Conservation (phyloP, 1,284 basidiomycete genomes). For the Trichosporon sp. region DNA sequence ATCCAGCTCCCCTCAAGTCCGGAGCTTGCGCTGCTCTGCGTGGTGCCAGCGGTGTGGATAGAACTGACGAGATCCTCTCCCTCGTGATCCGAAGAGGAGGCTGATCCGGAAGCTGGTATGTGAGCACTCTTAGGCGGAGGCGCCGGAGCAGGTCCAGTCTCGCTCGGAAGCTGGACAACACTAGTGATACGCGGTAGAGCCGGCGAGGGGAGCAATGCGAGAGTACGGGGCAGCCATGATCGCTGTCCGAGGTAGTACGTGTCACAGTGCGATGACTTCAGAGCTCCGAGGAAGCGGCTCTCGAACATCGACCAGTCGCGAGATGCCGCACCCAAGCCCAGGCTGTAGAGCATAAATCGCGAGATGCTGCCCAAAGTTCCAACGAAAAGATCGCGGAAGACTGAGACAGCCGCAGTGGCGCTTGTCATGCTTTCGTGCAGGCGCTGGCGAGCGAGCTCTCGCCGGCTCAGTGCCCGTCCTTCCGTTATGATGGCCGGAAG, state of each 20-base stretch:
- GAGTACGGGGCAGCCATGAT: slow-evolving; percentile 26
- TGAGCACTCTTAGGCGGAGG: slow-evolving; percentile 15
- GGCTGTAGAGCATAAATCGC: slow-evolving; percentile 13
- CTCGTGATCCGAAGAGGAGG: slow-evolving; percentile 33
- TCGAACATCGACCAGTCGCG: slow-evolving; percentile 36
- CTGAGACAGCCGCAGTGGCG: slow-evolving; percentile 23
- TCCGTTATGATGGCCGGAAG: slow-evolving; percentile 34
- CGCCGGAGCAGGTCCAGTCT: slow-evolving; percentile 27
- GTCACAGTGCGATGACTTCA: slow-evolving; percentile 22
- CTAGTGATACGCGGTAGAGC: slow-evolving; percentile 24
- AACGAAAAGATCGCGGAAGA: slow-evolving; percentile 33
- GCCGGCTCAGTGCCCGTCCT: slow-evolving; percentile 23
- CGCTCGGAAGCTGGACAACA: slow-evolving; percentile 26
- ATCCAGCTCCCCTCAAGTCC: slow-evolving; percentile 42
- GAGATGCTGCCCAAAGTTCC: slow-evolving; percentile 13
- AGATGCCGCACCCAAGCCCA: slow-evolving; percentile 30
- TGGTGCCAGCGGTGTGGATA: slow-evolving; percentile 34
- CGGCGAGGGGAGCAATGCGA: slow-evolving; percentile 22
- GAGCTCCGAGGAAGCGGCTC: slow-evolving; percentile 24
- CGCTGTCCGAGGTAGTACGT: slow-evolving; percentile 31
- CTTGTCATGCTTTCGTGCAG: slow-evolving; percentile 20
- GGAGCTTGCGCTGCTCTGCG: slow-evolving; percentile 18
- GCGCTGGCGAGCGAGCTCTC: slow-evolving; percentile 29
- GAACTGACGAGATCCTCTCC: slow-evolving; percentile 38
- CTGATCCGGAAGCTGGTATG: neutral